A percentile compares a stretch with the other conserved stretches of the same genome.
Evolutionary conservation across 2,329 filamentous ascomycete genomes (phyloP).

Genomic region (Decorospora gaudefroyi): DNA sequence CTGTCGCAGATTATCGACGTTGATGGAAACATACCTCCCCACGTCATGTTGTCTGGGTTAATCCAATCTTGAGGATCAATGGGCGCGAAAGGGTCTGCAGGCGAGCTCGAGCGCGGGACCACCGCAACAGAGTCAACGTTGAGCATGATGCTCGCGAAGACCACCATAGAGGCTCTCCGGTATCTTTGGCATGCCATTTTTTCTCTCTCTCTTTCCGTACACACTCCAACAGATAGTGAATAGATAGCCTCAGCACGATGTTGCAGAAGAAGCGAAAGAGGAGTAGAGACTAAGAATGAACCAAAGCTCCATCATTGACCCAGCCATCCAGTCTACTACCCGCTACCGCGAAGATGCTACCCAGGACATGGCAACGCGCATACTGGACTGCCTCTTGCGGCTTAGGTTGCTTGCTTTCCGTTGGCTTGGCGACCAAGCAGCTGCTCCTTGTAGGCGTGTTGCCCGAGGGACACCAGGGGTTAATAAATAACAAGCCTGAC

Average conservation of each 20-base stretch:
- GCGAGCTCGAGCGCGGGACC: constrained; percentile 13
- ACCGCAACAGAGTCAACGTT: constrained; percentile 23
- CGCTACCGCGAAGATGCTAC: neutral
- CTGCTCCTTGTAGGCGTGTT: constrained; percentile 1
- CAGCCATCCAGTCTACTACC: neutral
- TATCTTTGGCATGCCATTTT: constrained; percentile 13
- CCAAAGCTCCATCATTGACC: neutral
- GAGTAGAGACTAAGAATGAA: neutral
- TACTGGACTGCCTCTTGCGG: constrained; percentile 2
- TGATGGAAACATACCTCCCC: constrained; percentile 10
- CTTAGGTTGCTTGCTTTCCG: neutral
- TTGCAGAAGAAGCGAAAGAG: neutral
- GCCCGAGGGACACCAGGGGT: too few relatives aligned
- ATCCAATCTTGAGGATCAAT: constrained; percentile 60
- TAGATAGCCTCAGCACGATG: too few relatives aligned
- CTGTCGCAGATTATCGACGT: neutral
- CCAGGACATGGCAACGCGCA: neutral
- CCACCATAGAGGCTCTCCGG: constrained; percentile 19
- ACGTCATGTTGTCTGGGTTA: constrained; percentile 60
- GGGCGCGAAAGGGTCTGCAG: constrained; percentile 53
- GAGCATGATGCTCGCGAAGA: constrained; percentile 24
- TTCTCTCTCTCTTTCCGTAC: too few relatives aligned
- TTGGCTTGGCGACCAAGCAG: neutral
- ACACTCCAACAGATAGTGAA: too few relatives aligned
- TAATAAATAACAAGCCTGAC: too few relatives aligned